Percentiles rank a stretch among this genome's conserved stretches.
Conservation (phyloP, 192 early-diverging fungal species). For the Podila epicladia region DNA sequence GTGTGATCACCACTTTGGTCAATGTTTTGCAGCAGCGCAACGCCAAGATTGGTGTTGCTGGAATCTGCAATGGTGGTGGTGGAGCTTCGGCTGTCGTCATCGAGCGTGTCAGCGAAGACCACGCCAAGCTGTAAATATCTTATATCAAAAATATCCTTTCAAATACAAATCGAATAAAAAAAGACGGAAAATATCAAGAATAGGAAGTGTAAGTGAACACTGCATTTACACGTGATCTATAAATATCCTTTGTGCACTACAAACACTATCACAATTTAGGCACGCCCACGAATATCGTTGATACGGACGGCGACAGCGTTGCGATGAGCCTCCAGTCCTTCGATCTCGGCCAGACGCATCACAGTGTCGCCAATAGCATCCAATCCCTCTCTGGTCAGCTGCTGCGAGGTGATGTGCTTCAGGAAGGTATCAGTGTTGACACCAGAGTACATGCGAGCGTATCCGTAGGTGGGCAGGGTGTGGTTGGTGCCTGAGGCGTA, state of each 20-base stretch:
- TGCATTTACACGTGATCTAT: too few species aligned
- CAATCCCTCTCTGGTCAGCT: slow-evolving; percentile 88
- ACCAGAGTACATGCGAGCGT: slow-evolving; percentile 97
- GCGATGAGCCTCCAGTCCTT: slow-evolving; percentile 96
- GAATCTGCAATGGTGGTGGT: slow-evolving; percentile 97
- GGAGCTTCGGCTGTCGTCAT: slow-evolving; percentile 91
- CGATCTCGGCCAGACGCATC: slow-evolving; percentile 93
- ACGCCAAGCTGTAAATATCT: slow-evolving; percentile 35
- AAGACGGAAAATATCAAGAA: too few species aligned
- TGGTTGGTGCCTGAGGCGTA: slow-evolving; percentile 99
- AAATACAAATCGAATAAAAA: too few species aligned
- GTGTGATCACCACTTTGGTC: slow-evolving; percentile 86
- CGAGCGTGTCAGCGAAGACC: slow-evolving; percentile 45
- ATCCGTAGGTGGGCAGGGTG: slow-evolving; percentile 99
- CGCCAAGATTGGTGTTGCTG: slow-evolving; percentile 89
- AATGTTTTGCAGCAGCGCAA: slow-evolving; percentile 76
- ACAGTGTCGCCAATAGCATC: slow-evolving; percentile 87
- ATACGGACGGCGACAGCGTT: slow-evolving; percentile 96
- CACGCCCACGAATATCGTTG: slow-evolving; percentile 56
- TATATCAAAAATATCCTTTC: not conserved
- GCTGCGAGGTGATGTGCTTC: slow-evolving; percentile 97
- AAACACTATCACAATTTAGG: not conserved
- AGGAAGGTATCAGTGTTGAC: slow-evolving; percentile 96
- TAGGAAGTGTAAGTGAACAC: too few species aligned
- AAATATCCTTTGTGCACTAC: too few species aligned